Evolutionary conservation across 2,329 filamentous ascomycete species (phyloP), one percentile per base, ranked within the genome.

Genomic region (Trichoderma gracile): DNA sequence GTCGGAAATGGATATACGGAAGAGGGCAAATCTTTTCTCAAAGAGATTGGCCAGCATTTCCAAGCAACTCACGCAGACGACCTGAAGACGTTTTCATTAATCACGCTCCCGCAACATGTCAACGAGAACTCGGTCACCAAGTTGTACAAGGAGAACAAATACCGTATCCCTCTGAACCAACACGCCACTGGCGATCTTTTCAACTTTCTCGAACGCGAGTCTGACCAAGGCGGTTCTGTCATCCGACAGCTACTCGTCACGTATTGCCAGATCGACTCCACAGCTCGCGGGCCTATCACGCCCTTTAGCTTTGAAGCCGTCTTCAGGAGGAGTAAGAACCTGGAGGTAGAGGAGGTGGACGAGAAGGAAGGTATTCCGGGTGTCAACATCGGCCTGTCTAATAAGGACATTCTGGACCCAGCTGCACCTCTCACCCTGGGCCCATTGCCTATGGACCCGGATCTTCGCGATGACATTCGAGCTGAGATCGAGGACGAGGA

Each of bases 401-500:
- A 89, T 69, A 82, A 82, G 65, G 85, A 88, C 67, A 79, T 88
- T 23, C 78, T 86, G 40, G 82, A 86, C 57, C 82, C 84, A 25
- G 79, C 79, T 23, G 78, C 82, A 3, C 77, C 81, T 5, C 81
- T 99, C 12, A 89, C 88, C 69, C 85, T 99, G 3, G 95, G 93
- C 0, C 89, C 89, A 12, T 78, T 97, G 49, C 91, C 92, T 0
- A 89, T 96, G 84, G 95, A 99, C 58, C 78, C 84, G 17, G 91
- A 96, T 6, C 79, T 97, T 46, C 88, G 91, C 70, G 88, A 90
- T 12, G 95, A 99, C 73, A 88, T 99, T 4, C 88, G 93, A 23
- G 91, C 90, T 5, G 93, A 97, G 69, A 81, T 98, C 1, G 89
- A 91, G 71, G 92, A 97, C 5, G 89, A 95, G 70, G 95, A 99